Conservation (phyloP, 192 early-diverging fungal species). For the Linnemannia exigua region DNA sequence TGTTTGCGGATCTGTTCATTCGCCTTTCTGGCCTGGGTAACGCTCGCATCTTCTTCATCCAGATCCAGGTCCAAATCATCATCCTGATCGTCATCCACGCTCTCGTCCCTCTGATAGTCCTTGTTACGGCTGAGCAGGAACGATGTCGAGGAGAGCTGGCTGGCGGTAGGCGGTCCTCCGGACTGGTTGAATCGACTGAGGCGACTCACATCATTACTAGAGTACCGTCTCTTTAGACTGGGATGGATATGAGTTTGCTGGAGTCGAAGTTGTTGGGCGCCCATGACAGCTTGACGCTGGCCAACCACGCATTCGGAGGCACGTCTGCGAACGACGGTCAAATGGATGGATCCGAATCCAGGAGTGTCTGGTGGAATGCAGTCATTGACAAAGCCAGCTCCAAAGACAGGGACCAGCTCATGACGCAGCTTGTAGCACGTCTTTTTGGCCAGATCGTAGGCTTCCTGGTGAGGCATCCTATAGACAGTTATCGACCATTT, state of each 20-base stretch:
- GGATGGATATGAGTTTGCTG: slow-evolving; percentile 51
- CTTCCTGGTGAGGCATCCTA: slow-evolving; percentile 55
- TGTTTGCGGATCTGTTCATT: slow-evolving; percentile 18
- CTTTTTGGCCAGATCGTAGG: slow-evolving; percentile 53
- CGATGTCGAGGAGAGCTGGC: slow-evolving; percentile 36
- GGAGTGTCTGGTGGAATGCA: slow-evolving; percentile 48
- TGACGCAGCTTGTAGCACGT: slow-evolving; percentile 52
- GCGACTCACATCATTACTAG: slow-evolving; percentile 54
- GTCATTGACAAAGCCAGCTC: slow-evolving; percentile 50
- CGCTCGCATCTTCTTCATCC: slow-evolving; percentile 12
- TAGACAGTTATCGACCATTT: not conserved
- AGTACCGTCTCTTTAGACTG: slow-evolving; percentile 43
- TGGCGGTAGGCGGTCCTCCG: slow-evolving; percentile 15
- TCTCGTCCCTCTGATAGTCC: slow-evolving; percentile 17
- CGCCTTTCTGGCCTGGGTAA: slow-evolving; percentile 4
- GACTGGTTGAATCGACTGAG: slow-evolving; percentile 37
- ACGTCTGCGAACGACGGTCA: slow-evolving; percentile 45
- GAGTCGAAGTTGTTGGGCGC: slow-evolving; percentile 46
- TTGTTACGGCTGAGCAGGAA: slow-evolving; percentile 31
- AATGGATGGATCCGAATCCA: slow-evolving; percentile 47
- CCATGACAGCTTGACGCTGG: slow-evolving; percentile 27
- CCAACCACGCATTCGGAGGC: slow-evolving; percentile 53
- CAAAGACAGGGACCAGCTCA: slow-evolving; percentile 51
- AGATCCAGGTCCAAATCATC: slow-evolving; percentile 34
- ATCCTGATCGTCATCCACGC: slow-evolving; percentile 33